Evolutionary conservation across 2,329 filamentous ascomycete species (phyloP).

Genomic region (Diaporthe humulicola): DNA sequence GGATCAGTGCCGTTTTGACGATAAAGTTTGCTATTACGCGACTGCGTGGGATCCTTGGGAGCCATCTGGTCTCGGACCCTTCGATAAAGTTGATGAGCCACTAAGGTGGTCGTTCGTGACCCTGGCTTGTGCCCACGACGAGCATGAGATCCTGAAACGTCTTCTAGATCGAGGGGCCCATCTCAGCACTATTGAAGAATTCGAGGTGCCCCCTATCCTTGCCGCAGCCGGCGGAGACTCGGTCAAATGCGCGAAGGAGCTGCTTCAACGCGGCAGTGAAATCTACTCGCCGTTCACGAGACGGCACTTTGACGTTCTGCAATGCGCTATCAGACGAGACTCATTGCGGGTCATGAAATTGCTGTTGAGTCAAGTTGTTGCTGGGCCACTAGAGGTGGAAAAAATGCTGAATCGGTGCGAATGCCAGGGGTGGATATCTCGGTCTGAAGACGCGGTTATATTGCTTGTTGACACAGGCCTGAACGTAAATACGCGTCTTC

Average conservation of each 20-base stretch:
- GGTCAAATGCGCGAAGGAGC: background rate
- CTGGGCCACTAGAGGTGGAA: background rate
- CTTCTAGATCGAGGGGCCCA: background rate
- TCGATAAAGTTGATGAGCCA: too few relatives aligned
- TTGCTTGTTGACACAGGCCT: background rate
- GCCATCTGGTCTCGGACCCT: background rate
- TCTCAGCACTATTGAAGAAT: background rate
- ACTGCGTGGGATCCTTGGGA: too few relatives aligned
- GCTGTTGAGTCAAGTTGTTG: background rate
- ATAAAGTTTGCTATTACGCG: background rate
- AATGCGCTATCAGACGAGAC: background rate
- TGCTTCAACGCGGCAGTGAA: background rate
- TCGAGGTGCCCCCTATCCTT: background rate
- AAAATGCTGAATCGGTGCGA: accelerated
- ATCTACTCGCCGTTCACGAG: background rate
- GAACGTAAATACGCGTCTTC: background rate
- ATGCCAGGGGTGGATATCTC: accelerated
- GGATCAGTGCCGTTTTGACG: too few relatives aligned
- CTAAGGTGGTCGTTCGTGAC: background rate
- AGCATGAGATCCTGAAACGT: background rate
- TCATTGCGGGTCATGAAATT: background rate
- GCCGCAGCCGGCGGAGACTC: background rate
- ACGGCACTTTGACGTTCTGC: background rate
- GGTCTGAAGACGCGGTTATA: background rate
- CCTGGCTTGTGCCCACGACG: background rate